Conservation (phyloP, 1,139 yeast species). For the Arxiozyma bovina region DNA sequence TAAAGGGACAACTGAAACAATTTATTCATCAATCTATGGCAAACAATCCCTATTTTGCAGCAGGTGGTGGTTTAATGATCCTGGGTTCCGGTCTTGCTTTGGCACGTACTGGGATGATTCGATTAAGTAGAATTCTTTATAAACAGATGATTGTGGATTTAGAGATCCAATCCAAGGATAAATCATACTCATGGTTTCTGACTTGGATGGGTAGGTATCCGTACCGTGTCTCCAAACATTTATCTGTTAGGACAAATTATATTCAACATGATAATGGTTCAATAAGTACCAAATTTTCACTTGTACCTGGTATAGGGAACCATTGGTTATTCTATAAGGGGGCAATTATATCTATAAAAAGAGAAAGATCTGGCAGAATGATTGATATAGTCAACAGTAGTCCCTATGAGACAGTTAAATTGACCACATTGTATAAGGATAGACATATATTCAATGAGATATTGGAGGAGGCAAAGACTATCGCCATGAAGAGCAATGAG, state of each 20-base stretch:
- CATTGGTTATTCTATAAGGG: conserved; percentile 80
- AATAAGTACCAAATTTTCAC: conserved; percentile 73
- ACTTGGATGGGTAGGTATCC: conserved; percentile 93
- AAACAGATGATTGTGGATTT: conserved; percentile 82
- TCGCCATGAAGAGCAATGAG: conserved; percentile 77
- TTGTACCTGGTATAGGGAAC: conserved; percentile 98
- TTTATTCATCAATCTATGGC: conserved; percentile 48
- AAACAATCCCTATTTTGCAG: conserved; percentile 89
- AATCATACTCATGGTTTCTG: conserved; percentile 87
- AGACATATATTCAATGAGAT: conserved; percentile 61
- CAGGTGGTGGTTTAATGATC: conserved; percentile 94
- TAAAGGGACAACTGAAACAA: neutral
- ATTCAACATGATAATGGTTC: conserved; percentile 91
- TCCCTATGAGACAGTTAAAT: conserved; percentile 90
- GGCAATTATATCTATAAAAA: conserved; percentile 77
- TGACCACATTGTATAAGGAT: conserved; percentile 84
- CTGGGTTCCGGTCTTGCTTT: conserved; percentile 81
- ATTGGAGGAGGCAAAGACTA: conserved; percentile 70
- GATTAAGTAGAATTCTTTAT: conserved; percentile 59
- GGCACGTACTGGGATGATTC: conserved; percentile 59
- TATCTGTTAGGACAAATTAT: conserved; percentile 82
- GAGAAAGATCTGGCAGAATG: conserved; percentile 84
- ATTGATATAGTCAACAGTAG: conserved; percentile 86
- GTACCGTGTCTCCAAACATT: conserved; percentile 66
- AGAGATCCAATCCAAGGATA: conserved; percentile 89